A percentile compares a stretch with the other conserved stretches of the same genome.
Conservation (phyloP, 352 stramenopile genomes). For the Phytophthora kernoviae region DNA sequence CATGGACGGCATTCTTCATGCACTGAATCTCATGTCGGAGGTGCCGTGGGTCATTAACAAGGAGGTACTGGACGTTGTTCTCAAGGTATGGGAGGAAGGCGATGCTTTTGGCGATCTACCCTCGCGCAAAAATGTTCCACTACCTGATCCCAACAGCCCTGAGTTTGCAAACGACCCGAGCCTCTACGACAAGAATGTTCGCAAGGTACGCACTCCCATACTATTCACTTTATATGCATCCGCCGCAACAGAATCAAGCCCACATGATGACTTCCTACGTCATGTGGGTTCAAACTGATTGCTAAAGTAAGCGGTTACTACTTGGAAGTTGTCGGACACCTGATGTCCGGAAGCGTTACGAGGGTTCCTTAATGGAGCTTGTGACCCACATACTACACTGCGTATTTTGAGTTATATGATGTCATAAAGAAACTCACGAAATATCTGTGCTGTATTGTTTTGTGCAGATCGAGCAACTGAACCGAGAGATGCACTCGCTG, state of each 20-base stretch:
- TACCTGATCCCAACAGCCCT: conserved; percentile 59
- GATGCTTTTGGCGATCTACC: conserved; percentile 95
- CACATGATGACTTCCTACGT: conserved; percentile 53
- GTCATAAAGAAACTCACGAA: conserved; percentile 10
- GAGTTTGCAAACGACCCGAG: conserved; percentile 72
- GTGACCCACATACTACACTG: conserved; percentile 36
- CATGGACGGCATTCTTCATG: conserved; percentile 85
- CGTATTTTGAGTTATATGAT: not conserved
- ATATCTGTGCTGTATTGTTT: conserved; percentile 7
- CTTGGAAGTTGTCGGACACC: conserved; percentile 27
- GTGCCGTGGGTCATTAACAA: conserved; percentile 97
- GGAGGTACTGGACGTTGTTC: conserved; percentile 91
- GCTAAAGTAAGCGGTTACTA: conserved; percentile 65
- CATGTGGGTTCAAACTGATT: conserved; percentile 88
- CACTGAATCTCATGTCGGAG: conserved; percentile 92
- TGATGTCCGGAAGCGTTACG: conserved; percentile 16
- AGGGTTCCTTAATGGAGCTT: conserved; percentile 30
- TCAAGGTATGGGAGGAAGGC: conserved; percentile 91
- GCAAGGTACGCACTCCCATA: conserved; percentile 61
- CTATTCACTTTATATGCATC: conserved; percentile 20
- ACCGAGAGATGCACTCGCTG: conserved; percentile 93
- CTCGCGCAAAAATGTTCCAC: conserved; percentile 60
- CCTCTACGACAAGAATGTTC: conserved; percentile 71
- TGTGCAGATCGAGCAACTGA: conserved; percentile 76
- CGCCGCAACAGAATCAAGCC: conserved; percentile 85